phyloP scores from a whole-genome alignment of 495 filamentous ascomycete genomes.

The Zalerion maritima region DNA sequence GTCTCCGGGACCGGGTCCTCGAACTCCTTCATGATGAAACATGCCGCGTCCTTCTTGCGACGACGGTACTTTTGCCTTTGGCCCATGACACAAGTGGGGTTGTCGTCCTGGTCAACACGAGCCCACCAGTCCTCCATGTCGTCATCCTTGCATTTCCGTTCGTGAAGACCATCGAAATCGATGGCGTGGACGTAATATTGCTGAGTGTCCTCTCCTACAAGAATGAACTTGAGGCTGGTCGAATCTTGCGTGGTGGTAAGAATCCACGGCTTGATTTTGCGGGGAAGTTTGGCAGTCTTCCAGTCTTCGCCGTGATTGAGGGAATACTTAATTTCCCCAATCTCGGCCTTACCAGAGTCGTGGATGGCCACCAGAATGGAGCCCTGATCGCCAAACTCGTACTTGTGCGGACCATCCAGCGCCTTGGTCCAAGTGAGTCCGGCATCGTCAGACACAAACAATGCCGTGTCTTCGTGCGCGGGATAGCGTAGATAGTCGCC shows the following conservation, averaged over 20 bases:
- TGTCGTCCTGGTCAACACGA: conserved; percentile 59
- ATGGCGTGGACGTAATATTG: conserved; percentile 49
- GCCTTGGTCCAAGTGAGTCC: conserved; percentile 68
- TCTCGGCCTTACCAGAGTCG: conserved; percentile 48
- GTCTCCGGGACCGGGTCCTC: conserved; percentile 50
- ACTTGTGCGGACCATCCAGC: conserved; percentile 72
- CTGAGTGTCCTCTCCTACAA: conserved; percentile 42
- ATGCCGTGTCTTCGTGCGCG: conserved; percentile 50
- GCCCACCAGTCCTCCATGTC: conserved; percentile 87
- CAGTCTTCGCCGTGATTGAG: conserved; percentile 76
- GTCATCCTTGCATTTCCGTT: conserved; percentile 59
- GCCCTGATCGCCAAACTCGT: conserved; percentile 87
- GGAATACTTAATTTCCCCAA: conserved; percentile 54
- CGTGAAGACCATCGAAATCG: conserved; percentile 70
- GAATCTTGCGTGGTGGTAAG: conserved; percentile 83
- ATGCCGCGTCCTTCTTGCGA: conserved; percentile 71
- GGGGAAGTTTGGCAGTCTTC: conserved; percentile 45
- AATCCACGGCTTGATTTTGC: conserved; percentile 47
- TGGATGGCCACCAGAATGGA: conserved; percentile 69
- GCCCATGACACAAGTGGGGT: conserved; percentile 86
- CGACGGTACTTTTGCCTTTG: conserved; percentile 72
- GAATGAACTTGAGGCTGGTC: conserved; percentile 74
- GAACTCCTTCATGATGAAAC: conserved; percentile 78
- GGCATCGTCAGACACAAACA: conserved; percentile 84
- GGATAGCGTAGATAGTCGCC: conserved; percentile 53